Percentiles rank a stretch among this genome's conserved stretches.
Conservation (phyloP, 768 basidiomycete genomes). For the Lentinus tigrinus region DNA sequence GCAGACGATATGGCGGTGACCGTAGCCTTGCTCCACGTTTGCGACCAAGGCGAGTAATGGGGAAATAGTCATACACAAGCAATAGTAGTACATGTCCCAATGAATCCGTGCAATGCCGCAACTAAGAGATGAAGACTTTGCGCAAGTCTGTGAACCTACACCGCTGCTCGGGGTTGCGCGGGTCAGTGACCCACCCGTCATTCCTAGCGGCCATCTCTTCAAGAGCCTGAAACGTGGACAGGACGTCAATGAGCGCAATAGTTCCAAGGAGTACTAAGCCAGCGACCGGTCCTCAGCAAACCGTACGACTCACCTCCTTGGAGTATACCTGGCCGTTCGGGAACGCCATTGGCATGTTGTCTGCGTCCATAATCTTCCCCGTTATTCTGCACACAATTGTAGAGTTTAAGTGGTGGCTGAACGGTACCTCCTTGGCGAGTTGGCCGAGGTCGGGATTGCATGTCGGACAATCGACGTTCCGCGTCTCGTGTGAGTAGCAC, state of each 20-base stretch:
- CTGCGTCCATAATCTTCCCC: slow-evolving; percentile 93
- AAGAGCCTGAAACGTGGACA: slow-evolving; percentile 55
- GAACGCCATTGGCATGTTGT: slow-evolving; percentile 90
- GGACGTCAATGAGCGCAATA: slow-evolving; percentile 12
- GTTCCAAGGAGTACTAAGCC: not conserved
- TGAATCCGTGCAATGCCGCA: not conserved
- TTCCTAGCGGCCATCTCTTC: slow-evolving; percentile 85
- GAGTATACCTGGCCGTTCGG: slow-evolving; percentile 88
- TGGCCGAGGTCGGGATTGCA: slow-evolving; percentile 77
- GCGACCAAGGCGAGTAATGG: not conserved
- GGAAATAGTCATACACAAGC: not conserved
- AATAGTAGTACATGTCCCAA: not conserved
- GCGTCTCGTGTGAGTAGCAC: slow-evolving; percentile 63
- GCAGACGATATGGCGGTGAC: no score
- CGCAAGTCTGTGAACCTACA: slow-evolving; percentile 67
- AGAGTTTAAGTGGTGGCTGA: slow-evolving; percentile 92
- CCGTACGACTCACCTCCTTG: slow-evolving; percentile 61
- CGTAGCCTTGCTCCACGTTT: not conserved
- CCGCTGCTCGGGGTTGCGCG: slow-evolving; percentile 56
- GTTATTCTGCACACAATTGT: slow-evolving; percentile 91
- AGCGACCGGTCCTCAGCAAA: slow-evolving; percentile 4
- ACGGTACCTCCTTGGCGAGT: slow-evolving; percentile 84
- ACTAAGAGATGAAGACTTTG: slow-evolving; percentile 89
- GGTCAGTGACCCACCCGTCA: slow-evolving; percentile 80
- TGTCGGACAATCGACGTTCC: slow-evolving; percentile 88